Evolutionary conservation across 1,284 basidiomycete genomes (phyloP).

Genomic region (Ganoderma lingzhi): DNA sequence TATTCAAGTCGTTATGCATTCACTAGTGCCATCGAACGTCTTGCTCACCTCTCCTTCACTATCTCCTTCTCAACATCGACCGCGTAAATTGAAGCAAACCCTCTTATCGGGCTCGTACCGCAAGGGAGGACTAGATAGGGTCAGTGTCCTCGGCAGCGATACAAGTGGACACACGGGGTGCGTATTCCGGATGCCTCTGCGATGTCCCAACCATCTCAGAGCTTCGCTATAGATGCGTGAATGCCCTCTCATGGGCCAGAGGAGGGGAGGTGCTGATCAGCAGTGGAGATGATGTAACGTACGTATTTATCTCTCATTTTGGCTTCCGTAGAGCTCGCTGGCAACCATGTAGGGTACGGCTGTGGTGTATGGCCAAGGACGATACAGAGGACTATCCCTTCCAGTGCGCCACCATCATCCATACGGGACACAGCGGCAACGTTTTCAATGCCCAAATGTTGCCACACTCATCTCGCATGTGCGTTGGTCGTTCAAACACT

Average conservation of each 20-base stretch:
- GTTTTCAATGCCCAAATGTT: conserved; percentile 91
- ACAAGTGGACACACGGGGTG: conserved; percentile 70
- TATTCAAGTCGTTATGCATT: conserved; percentile 7
- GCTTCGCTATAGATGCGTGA: conserved; percentile 69
- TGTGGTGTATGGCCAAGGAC: conserved; percentile 69
- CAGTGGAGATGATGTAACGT: conserved; percentile 88
- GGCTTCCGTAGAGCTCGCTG: conserved; percentile 3
- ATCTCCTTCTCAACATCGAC: conserved; percentile 11
- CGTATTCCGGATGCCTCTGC: conserved; percentile 25
- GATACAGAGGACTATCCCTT: conserved; percentile 60
- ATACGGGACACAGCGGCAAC: conserved; percentile 86
- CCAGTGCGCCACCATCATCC: conserved; percentile 66
- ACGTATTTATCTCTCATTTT: conserved; percentile 40
- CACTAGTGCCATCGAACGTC: background rate
- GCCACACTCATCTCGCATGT: conserved; percentile 77
- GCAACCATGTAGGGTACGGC: conserved; percentile 56
- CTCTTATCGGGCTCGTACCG: conserved; percentile 24
- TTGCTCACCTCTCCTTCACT: conserved; percentile 7
- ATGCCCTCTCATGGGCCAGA: conserved; percentile 85
- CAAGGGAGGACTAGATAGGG: conserved; percentile 50
- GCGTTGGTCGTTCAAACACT: conserved; percentile 34
- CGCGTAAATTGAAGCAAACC: conserved; percentile 23
- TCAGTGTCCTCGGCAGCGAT: conserved; percentile 71
- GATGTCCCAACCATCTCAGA: background rate
- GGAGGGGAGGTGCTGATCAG: conserved; percentile 79